Conservation (phyloP, 352 stramenopile genomes). For the Phytophthora sp. region DNA sequence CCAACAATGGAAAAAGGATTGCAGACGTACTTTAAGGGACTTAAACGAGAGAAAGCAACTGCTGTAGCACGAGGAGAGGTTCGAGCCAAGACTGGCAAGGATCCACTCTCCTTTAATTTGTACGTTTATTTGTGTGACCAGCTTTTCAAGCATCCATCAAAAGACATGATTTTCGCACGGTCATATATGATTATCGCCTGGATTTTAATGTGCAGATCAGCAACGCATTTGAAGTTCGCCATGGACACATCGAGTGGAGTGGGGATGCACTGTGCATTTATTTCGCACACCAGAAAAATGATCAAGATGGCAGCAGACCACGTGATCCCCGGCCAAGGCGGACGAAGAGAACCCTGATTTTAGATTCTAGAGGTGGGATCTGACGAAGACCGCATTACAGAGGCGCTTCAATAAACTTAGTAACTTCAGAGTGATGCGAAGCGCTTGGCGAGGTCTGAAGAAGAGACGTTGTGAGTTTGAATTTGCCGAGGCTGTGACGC, state of each 20-base stretch:
- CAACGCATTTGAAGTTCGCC: slow-evolving; percentile 24
- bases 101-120: slow-evolving; percentile 18
- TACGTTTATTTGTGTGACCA: slow-evolving; percentile 4
- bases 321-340: slow-evolving; percentile 8
- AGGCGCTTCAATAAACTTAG: too few species aligned
- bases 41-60: slow-evolving; percentile 9
- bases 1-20: slow-evolving; percentile 7
- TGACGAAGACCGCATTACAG: too few species aligned
- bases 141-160: not conserved
- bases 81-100: slow-evolving; percentile 12
- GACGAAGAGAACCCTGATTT: too few species aligned
- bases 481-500: too few species aligned
- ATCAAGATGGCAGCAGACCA: slow-evolving; percentile 23
- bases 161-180: slow-evolving; percentile 19
- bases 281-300: slow-evolving; percentile 49
- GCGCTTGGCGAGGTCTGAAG: too few species aligned
- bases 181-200: slow-evolving; percentile 26
- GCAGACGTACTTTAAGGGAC: slow-evolving; percentile 3
- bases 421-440: too few species aligned
- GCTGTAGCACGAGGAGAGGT: not conserved
- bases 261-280: slow-evolving; percentile 39
- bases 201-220: slow-evolving; percentile 22
- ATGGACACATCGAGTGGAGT: slow-evolving; percentile 30
- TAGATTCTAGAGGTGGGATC: too few species aligned
- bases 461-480: too few species aligned